Base-by-base conservation (phyloP, 192 early-diverging fungal genomes). In the Polychytrium aggregatum region DNA sequence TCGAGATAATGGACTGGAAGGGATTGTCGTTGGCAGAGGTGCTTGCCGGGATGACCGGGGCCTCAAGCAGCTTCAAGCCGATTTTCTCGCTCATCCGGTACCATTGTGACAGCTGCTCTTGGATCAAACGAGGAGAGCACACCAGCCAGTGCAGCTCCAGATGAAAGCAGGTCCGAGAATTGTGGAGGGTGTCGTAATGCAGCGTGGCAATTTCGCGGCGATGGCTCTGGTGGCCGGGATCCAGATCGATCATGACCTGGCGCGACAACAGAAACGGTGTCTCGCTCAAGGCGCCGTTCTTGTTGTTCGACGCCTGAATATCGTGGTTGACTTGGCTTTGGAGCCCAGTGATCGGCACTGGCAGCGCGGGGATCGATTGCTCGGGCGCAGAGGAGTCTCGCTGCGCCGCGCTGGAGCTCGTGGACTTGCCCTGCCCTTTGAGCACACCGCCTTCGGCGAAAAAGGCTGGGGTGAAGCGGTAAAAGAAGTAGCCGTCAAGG, bases 71-170 rank as follows among this genome's bases (percentile, higher is more conserved):
- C 28, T 86, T 84, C 21, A 97, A 70, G 8, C 91, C 90, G 52
- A 82, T 88, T 37, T 82, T 82, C 52, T 93, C 88, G 1, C 89
- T 89, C 25, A 72, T 69, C 6, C 86, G 57, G 33, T 69, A 54
- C 95, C 95, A 98, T 4, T 64, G 62, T 33, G 69, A 72, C 22
- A 97, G 67, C 43, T 91, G 58, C 37, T 96, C 91, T 48, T 95
- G 87, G 13, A 98, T 80, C 31, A 90, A 57, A 31, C 84, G 61
- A 9, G 88, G 84, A 1, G 89, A 93, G 62, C 92, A 98, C 35
- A 87, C 88, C 16, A 97, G 64, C 95, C 95, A 98, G 66, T 93
- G 82, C 17, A 98, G 55, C 54, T 91, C 86, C 42, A 97, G 81
- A 51, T 96, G 91, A 55, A 88, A 98, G 58, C 90, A 90, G 41